Conservation (phyloP, 129 eudicot genomes). For the Escallonia rubra region DNA sequence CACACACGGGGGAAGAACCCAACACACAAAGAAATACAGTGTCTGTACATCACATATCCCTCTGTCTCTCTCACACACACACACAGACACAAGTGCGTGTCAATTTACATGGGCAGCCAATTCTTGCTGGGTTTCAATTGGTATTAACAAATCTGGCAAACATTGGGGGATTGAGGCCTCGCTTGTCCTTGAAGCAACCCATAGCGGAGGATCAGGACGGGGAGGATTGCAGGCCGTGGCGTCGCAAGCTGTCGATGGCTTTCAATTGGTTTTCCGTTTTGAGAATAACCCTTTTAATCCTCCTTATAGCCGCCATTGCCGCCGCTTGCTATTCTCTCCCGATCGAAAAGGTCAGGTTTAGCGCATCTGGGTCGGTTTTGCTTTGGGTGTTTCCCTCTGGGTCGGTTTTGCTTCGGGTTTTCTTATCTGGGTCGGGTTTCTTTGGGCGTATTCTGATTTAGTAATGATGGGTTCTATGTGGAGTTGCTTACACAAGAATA, state of each 20-base stretch:
- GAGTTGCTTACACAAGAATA: background rate
- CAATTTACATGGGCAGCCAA: no score
- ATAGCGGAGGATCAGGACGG: constrained; percentile 27
- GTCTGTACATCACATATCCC: no score
- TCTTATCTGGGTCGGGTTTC: background rate
- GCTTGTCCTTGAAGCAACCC: constrained; percentile 39
- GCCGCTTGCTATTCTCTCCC: constrained; percentile 76
- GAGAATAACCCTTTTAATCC: constrained; percentile 35
- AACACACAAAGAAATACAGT: no score
- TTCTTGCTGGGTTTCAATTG: no score
- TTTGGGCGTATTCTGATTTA: background rate
- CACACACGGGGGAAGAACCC: no score
- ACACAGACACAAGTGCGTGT: no score
- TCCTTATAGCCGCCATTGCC: constrained; percentile 56
- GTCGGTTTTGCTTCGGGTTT: background rate
- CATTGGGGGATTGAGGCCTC: constrained; percentile 41
- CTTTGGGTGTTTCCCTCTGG: background rate
- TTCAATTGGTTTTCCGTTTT: constrained; percentile 49
- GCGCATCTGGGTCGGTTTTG: background rate
- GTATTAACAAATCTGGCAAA: constrained; percentile 29
- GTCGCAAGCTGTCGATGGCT: constrained; percentile 38
- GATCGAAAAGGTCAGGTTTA: constrained; percentile 53
- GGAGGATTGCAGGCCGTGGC: constrained; percentile 38
- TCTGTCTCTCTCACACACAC: no score
- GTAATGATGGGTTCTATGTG: background rate